These are phyloP conservation scores for Neurospora tetraspora DNA, from an alignment of 495 filamentous ascomycete genomes.

Conservation along the genomic window DNA sequence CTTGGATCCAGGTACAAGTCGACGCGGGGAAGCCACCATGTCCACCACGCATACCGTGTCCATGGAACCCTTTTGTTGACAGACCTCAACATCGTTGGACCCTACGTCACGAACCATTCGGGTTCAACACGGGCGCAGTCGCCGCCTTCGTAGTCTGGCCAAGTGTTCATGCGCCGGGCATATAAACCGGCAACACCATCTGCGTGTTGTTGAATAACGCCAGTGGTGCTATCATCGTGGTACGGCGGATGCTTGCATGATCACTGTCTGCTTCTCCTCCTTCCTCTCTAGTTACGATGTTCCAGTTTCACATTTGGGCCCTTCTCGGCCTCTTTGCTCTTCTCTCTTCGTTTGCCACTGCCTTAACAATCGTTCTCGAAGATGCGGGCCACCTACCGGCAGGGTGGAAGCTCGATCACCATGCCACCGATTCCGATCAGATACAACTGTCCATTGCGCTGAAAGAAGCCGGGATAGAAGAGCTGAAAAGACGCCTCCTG, in stretches of 20 bases:
- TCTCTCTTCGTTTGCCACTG: slow-evolving; percentile 3
- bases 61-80: neutral
- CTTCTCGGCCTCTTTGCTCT: slow-evolving; percentile 6
- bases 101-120: neutral
- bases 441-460: slow-evolving; percentile 26
- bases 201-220: neutral
- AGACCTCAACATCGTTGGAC: neutral
- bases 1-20: neutral
- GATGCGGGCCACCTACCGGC: slow-evolving; percentile 7
- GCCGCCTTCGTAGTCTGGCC: neutral
- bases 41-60: neutral
- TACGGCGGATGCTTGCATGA: neutral
- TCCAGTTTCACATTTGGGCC: neutral
- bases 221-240: neutral
- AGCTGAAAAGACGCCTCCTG: slow-evolving; percentile 23
- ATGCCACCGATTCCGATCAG: slow-evolving; percentile 15
- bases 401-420: slow-evolving; percentile 15
- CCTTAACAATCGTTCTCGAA: slow-evolving; percentile 13
- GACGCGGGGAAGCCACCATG: neutral
- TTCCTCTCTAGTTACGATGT: slow-evolving; percentile 4
- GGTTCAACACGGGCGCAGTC: neutral
- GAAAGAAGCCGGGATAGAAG: slow-evolving; percentile 25
- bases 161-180: neutral
- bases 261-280: neutral
- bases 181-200: neutral